A percentile compares a stretch with the other conserved stretches of the same genome.
phyloP scores from a whole-genome alignment of 176 grass and related monocot genomes.

The Alopecurus myosuroides region DNA sequence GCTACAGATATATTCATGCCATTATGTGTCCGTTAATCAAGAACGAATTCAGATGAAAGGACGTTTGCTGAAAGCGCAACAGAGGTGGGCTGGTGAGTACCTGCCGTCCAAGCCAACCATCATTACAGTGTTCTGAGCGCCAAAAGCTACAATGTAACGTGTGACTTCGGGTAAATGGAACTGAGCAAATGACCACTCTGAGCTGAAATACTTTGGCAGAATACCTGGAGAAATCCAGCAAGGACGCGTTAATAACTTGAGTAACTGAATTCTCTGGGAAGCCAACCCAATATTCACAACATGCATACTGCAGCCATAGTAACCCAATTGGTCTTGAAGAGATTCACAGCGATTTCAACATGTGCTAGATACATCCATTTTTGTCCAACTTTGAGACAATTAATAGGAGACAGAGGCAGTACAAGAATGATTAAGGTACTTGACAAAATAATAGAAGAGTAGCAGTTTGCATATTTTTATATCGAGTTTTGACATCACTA shows the following conservation, averaged over 20 bases:
- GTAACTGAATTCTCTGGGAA: not conserved
- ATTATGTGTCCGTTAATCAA: not conserved
- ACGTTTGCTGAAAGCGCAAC: not conserved
- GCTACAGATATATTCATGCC: not conserved
- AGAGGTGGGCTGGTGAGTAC: constrained; percentile 37
- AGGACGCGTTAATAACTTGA: not conserved
- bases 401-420: too few species aligned
- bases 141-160: constrained; percentile 87
- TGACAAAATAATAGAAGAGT: not conserved
- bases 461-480: not conserved
- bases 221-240: constrained; percentile 58
- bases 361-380: too few species aligned
- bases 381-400: too few species aligned
- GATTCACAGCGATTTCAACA: not conserved
- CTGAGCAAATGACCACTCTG: constrained; percentile 97
- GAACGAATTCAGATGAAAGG: not conserved
- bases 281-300: not conserved
- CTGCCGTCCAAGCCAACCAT: constrained; percentile 96
- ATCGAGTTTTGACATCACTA: not conserved
- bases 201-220: constrained; percentile 89
- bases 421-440: too few species aligned
- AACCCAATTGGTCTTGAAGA: not conserved
- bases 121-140: constrained; percentile 75
- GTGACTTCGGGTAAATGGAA: constrained; percentile 90
- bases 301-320: constrained; percentile 4